Base-by-base conservation (phyloP, 2,329 filamentous ascomycete species). In the Cytospora schulzeri region DNA sequence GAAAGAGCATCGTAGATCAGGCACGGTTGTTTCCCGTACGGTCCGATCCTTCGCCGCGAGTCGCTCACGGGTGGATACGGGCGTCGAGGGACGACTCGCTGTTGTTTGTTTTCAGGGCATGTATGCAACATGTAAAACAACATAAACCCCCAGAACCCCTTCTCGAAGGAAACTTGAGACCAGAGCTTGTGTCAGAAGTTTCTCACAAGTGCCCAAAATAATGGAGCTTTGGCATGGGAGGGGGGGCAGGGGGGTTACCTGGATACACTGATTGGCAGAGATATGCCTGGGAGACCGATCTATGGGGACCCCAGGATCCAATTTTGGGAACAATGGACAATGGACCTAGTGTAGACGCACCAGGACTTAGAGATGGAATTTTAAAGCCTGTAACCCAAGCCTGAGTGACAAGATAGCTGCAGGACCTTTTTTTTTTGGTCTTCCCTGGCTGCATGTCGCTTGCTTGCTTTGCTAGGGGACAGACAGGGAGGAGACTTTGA, bases 1-100 rank as follows among this genome's bases (percentile, higher is more conserved):
- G 53, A 29, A n/a, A 31, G 35, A 55, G n/a, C 26, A 29, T n/a
- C 19, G 59, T 50, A 56, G 60, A 62, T 62, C 60, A 62, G 60
- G 60, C 38, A 56, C 38, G 38, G 38, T 7, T 54, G 22, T 5
- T 33, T 56, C 50, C 52, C 52, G 38, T 54, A 31, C 52, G 60
- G 60, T 62, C 50, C 60, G 60, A 54, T 41, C 28, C 51, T 62
- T 35, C 35, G 51, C 55, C 59, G 45, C 60, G 45, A 48, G 45
- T 48, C 45, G 45, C 45, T 24, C 45, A 48, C 19, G 35, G 31
- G 60, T 62, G 60, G 60, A n/a, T 56, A 50, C 52, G 22, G 29
- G 15, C 11, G 29, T 8, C 29, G 33, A n/a, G 41, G 38, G 53
- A 62, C 53, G 60, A 62, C 55, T 62, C 60, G 60, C 53, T 45